These are phyloP conservation scores for Aaosphaeria arxii DNA, from an alignment of 2,329 filamentous ascomycete genomes.

Conservation along the genomic window DNA sequence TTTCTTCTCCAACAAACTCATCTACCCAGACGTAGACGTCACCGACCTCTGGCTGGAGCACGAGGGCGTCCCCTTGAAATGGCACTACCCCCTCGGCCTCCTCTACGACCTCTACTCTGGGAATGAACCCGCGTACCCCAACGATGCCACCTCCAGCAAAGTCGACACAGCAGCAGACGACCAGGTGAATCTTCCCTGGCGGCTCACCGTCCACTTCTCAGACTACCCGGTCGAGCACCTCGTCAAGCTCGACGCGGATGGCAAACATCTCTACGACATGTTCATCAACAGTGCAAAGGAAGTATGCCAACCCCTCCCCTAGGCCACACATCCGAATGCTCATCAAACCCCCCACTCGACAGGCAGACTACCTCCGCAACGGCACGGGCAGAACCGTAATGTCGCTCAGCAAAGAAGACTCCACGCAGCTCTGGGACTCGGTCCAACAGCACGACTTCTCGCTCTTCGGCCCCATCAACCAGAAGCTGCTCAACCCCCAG, in stretches of 20 bases:
- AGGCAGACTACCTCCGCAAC: conserved; percentile 83
- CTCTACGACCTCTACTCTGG: conserved; percentile 68
- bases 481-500: conserved; percentile 69
- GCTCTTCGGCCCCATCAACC: conserved; percentile 71
- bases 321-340: neutral
- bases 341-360: conserved; percentile 3
- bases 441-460: conserved; percentile 74
- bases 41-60: conserved; percentile 64
- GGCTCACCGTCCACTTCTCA: conserved; percentile 59
- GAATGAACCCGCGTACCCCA: conserved; percentile 44
- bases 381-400: conserved; percentile 88
- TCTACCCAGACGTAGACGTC: conserved; percentile 53
- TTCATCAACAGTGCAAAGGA: conserved; percentile 71
- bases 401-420: conserved; percentile 81
- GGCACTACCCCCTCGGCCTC: conserved; percentile 68
- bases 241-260: conserved; percentile 54
- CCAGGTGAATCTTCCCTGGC: conserved; percentile 54
- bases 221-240: conserved; percentile 58
- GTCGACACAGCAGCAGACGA: conserved; percentile 9
- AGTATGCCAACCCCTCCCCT: conserved; percentile 18
- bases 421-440: conserved; percentile 76
- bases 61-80: conserved; percentile 66
- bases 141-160: conserved; percentile 12
- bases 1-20: conserved; percentile 60
- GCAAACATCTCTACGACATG: conserved; percentile 59